Conservation (phyloP, 805 yeast species). For the Nakazawaea ernobii region DNA sequence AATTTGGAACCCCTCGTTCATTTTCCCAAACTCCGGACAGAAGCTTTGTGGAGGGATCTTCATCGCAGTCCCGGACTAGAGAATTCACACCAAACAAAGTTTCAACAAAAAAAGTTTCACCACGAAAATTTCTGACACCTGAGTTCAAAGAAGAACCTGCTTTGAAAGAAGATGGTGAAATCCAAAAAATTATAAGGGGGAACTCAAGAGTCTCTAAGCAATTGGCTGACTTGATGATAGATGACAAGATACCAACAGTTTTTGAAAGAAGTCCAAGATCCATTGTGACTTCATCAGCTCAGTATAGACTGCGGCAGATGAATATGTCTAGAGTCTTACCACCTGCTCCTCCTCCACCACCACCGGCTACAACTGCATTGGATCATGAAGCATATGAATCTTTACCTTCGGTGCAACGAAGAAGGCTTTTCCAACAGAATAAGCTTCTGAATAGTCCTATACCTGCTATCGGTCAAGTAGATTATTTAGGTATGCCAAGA, state of each 20-base stretch:
- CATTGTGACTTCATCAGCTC: neutral
- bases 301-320: neutral
- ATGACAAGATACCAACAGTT: slow-evolving; percentile 3
- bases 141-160: neutral
- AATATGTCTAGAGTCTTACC: neutral
- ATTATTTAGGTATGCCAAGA: neutral
- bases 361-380: neutral
- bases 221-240: slow-evolving; percentile 6
- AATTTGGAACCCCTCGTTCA: neutral
- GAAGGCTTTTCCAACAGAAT: neutral
- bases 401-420: neutral
- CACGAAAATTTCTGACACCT: neutral
- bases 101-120: too few relatives aligned
- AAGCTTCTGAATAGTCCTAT: neutral
- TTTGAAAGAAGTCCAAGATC: neutral
- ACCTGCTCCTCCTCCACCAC: neutral
- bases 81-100: too few relatives aligned
- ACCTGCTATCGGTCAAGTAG: neutral
- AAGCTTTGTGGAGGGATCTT: too few relatives aligned
- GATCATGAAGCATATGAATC: neutral
- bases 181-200: neutral
- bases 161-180: neutral
- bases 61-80: too few relatives aligned
- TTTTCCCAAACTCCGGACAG: too few relatives aligned
- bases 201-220: neutral